phyloP scores from a whole-genome alignment of 768 basidiomycete species.

The Pisolithus microcarpus region DNA sequence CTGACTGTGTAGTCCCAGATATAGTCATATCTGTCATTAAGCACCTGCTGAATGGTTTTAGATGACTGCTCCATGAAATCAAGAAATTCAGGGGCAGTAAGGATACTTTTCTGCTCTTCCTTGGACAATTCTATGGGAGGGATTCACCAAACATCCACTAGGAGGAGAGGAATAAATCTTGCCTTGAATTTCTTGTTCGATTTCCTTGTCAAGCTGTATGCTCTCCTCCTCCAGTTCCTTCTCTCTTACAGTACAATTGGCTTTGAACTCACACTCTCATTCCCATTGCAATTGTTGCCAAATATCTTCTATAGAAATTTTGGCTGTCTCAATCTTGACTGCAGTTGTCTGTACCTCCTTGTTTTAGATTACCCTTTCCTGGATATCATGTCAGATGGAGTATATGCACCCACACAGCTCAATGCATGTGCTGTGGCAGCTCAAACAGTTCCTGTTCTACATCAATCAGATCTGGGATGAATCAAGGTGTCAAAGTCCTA shows the following conservation, averaged over 20 bases:
- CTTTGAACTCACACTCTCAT: slow-evolving; percentile 60
- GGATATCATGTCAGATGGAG: slow-evolving; percentile 1
- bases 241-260: slow-evolving; percentile 60
- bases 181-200: slow-evolving; percentile 84
- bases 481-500: slow-evolving; percentile 58
- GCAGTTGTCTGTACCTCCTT: slow-evolving; percentile 78
- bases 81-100: slow-evolving; percentile 84
- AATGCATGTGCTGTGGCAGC: slow-evolving; percentile 70
- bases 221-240: slow-evolving; percentile 79
- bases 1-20: slow-evolving; percentile 94
- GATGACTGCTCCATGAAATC: slow-evolving; percentile 93
- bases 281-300: slow-evolving; percentile 53
- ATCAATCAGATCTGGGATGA: slow-evolving; percentile 73
- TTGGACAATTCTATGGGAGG: slow-evolving; percentile 64
- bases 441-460: slow-evolving; percentile 88
- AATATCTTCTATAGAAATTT: slow-evolving; percentile 63
- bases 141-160: slow-evolving; percentile 2
- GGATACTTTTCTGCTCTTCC: slow-evolving; percentile 75
- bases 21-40: slow-evolving; percentile 96
- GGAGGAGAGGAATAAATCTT: slow-evolving; percentile 1
- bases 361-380: slow-evolving; percentile 78
- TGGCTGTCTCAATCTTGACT: slow-evolving; percentile 47
- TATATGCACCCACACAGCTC: neutral
- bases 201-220: slow-evolving; percentile 65
- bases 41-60: slow-evolving; percentile 89